Evolutionary conservation across 2,329 filamentous ascomycete species (phyloP).

Genomic region (Rosellinia necatrix): DNA sequence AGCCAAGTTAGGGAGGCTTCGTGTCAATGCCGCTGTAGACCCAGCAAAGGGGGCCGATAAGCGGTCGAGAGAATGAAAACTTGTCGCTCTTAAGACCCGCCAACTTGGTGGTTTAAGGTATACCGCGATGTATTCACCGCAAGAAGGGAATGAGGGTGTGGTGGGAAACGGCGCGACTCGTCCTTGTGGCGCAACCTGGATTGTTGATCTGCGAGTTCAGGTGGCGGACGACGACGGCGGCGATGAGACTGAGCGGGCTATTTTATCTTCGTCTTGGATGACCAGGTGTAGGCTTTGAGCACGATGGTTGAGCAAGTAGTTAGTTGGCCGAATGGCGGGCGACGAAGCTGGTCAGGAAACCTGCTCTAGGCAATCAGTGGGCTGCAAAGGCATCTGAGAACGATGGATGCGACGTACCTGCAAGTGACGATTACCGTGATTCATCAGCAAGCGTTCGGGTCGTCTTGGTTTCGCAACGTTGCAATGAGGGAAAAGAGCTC

Average conservation of each 20-base stretch:
- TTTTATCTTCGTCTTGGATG: background rate
- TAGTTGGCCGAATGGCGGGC: background rate
- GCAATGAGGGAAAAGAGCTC: background rate
- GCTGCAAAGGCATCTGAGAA: background rate
- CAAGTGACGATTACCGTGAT: background rate
- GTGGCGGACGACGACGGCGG: too few relatives aligned
- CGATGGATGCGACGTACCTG: background rate
- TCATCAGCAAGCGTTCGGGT: background rate
- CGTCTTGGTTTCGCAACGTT: background rate
- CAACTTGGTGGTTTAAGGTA: slow-evolving; percentile 77
- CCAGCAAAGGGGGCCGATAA: slow-evolving; percentile 90
- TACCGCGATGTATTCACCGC: slow-evolving; percentile 37
- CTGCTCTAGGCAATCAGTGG: slow-evolving; percentile 8
- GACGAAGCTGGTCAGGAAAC: slow-evolving; percentile 3
- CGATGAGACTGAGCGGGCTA: background rate
- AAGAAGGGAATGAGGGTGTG: slow-evolving; percentile 27
- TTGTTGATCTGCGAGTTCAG: slow-evolving; percentile 1
- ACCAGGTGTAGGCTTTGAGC: background rate
- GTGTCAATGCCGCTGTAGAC: slow-evolving; percentile 96
- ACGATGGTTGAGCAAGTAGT: background rate
- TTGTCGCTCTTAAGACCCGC: slow-evolving; percentile 76
- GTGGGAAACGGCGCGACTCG: slow-evolving; percentile 36
- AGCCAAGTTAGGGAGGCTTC: slow-evolving; percentile 90
- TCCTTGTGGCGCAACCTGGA: background rate
- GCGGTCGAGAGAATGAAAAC: slow-evolving; percentile 81